Conservation (phyloP, 768 basidiomycete species). For the Daedaleopsis nitida region DNA sequence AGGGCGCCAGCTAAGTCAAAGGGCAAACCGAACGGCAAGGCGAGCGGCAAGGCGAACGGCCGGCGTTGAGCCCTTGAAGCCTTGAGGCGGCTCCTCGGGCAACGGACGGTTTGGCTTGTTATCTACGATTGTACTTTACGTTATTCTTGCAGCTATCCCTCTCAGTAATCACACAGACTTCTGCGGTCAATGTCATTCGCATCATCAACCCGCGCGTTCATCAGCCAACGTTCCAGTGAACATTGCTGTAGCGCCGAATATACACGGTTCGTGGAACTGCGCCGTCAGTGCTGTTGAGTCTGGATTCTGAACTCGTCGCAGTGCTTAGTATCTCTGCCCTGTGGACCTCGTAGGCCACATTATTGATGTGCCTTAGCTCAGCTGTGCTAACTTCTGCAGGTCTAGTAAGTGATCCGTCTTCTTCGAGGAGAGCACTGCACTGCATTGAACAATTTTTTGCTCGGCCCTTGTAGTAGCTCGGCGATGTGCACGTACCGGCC, state of each 20-base stretch:
- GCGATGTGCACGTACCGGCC: neutral
- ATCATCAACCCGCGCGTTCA: neutral
- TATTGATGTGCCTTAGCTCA: too few relatives aligned
- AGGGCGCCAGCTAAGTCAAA: slow-evolving; percentile 36
- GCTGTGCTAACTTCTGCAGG: too few relatives aligned
- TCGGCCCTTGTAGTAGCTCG: neutral
- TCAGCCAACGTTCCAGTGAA: neutral
- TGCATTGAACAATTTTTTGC: neutral
- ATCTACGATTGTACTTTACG: neutral
- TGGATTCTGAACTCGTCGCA: neutral
- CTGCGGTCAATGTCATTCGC: neutral
- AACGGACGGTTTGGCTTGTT: neutral
- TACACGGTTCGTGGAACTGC: neutral
- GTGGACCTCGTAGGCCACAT: neutral
- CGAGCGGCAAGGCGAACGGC: slow-evolving; percentile 32
- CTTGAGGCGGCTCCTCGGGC: too few relatives aligned
- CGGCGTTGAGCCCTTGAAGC: slow-evolving; percentile 16
- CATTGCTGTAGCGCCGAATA: neutral
- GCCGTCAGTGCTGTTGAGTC: neutral
- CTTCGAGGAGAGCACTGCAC: neutral
- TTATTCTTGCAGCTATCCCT: slow-evolving; percentile 1
- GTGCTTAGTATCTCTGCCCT: neutral
- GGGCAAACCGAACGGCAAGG: slow-evolving; percentile 30
- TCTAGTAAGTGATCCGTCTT: neutral
- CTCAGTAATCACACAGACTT: neutral